phyloP scores from a whole-genome alignment of 2,329 filamentous ascomycete species.

The Chaetomium sp. region DNA sequence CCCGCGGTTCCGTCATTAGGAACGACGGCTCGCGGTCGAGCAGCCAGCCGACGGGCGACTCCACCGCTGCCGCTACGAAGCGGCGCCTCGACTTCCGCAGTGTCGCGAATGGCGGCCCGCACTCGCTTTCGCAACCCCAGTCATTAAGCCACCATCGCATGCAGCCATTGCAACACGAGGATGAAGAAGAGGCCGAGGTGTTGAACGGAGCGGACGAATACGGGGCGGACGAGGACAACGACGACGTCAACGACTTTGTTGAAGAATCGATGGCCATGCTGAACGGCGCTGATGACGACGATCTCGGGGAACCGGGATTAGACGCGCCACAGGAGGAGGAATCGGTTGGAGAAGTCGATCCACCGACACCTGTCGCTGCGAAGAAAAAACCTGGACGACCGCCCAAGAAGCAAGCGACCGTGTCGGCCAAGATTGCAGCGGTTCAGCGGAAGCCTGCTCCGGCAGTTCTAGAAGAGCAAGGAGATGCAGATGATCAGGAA shows the following conservation, averaged over 20 bases:
- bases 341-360: conserved; percentile 5
- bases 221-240: conserved; percentile 27
- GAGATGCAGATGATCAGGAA: conserved; percentile 25
- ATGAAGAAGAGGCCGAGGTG: conserved; percentile 12
- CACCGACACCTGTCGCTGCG: conserved; percentile 13
- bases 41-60: conserved; percentile 24
- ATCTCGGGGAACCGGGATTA: conserved; percentile 13
- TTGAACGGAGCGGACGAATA: conserved; percentile 14
- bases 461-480: conserved; percentile 25
- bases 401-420: conserved; percentile 10
- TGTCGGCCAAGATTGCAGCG: conserved; percentile 4
- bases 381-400: conserved; percentile 11
- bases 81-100: conserved; percentile 48
- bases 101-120: conserved; percentile 20
- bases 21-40: conserved; percentile 11
- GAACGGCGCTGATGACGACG: conserved; percentile 23
- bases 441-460: conserved; percentile 3
- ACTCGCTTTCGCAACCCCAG: conserved; percentile 25
- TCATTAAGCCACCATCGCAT: conserved; percentile 10
- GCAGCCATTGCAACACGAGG: conserved; percentile 7
- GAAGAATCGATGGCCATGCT: conserved; percentile 42
- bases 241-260: conserved; percentile 25
- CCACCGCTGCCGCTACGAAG: conserved; percentile 35
- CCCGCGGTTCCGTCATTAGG: conserved; percentile 33
- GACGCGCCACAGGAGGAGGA: conserved; percentile 27